phyloP scores from a whole-genome alignment of 208 protist genomes.

The Trypanosomatidae sp. region DNA sequence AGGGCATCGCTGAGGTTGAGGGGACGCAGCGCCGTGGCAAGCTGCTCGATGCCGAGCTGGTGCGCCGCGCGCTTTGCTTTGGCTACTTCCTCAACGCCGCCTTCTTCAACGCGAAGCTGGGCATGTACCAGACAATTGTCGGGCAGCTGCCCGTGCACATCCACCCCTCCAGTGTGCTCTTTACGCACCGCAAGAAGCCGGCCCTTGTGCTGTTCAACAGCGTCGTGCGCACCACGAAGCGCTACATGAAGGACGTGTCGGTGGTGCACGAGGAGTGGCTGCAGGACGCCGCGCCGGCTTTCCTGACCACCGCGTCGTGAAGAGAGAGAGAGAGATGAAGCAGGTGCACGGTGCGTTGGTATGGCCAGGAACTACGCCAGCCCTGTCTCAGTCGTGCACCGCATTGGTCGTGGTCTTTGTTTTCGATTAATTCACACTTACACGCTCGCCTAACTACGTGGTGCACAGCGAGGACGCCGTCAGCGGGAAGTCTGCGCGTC shows the following conservation, averaged over 20 bases:
- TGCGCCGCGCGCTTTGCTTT: slow-evolving; percentile 83
- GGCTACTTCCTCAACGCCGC: slow-evolving; percentile 89
- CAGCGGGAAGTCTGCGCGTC: too few species aligned
- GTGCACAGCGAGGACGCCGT: too few species aligned
- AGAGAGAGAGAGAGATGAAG: too few species aligned
- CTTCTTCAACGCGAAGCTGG: slow-evolving; percentile 87
- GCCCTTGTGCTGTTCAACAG: slow-evolving; percentile 88
- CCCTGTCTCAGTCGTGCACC: too few species aligned
- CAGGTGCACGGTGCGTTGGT: too few species aligned
- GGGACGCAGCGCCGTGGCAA: too few species aligned
- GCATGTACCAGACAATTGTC: slow-evolving; percentile 81
- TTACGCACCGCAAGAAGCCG: slow-evolving; percentile 77
- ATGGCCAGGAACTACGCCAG: too few species aligned
- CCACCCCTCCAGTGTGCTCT: slow-evolving; percentile 89
- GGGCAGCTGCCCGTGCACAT: slow-evolving; percentile 82
- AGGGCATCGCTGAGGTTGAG: too few species aligned
- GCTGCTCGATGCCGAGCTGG: slow-evolving; percentile 66
- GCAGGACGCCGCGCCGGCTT: slow-evolving; percentile 66
- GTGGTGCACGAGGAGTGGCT: slow-evolving; percentile 91
- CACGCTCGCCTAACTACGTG: too few species aligned
- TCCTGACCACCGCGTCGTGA: slow-evolving; percentile 52
- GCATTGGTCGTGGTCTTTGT: too few species aligned
- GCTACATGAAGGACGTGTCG: slow-evolving; percentile 91
- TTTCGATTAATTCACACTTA: too few species aligned
- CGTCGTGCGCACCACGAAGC: slow-evolving; percentile 87